Evolutionary conservation across 257 asterid genomes (phyloP), one percentile per base, ranked within the genome.

Genomic region (Haberlea rhodopensis): DNA sequence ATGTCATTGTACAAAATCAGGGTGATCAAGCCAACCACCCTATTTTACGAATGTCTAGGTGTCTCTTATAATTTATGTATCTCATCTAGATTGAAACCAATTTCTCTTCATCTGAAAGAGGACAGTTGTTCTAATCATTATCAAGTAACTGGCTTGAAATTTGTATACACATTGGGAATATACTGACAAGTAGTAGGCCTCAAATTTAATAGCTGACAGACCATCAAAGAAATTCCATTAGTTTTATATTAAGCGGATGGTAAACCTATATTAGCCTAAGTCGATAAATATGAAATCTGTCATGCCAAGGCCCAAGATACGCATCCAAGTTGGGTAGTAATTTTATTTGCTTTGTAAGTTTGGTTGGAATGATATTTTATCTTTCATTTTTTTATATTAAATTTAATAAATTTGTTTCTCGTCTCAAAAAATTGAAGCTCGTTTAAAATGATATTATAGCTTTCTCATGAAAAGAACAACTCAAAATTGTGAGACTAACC

Each of bases 401-500:
- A 10, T 37, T n/a, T n/a, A n/a, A n/a, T n/a, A n/a, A n/a, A n/a
- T n/a, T n/a, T n/a, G n/a, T n/a, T n/a, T n/a, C n/a, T n/a, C n/a
- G n/a, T n/a, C n/a, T n/a, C n/a, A n/a, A n/a, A n/a, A n/a, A n/a
- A n/a, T n/a, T n/a, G n/a, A n/a, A n/a, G n/a, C n/a, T n/a, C n/a
- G n/a, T 37, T 10, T 13, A 37, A 37, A 62, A 20, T 34, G 27
- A 46, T 13, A 53, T 13, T 23, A 53, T 43, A 64, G 49, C 25
- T 58, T 34, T 57, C 59, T 53, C 13, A 43, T 3, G 68, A 25
- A 23, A 70, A 27, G n/a, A 6, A n/a, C n/a, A 24, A 69, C 23
- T 20, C 55, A 64, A 69, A 31, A 52, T 69, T 52, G 53, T 46
- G 57, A 57, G 19, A 80, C 97, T 65, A 62, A 90, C 99, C 97